Evolutionary conservation across 208 protist species (phyloP).

Genomic region (Leishmania arabica): DNA sequence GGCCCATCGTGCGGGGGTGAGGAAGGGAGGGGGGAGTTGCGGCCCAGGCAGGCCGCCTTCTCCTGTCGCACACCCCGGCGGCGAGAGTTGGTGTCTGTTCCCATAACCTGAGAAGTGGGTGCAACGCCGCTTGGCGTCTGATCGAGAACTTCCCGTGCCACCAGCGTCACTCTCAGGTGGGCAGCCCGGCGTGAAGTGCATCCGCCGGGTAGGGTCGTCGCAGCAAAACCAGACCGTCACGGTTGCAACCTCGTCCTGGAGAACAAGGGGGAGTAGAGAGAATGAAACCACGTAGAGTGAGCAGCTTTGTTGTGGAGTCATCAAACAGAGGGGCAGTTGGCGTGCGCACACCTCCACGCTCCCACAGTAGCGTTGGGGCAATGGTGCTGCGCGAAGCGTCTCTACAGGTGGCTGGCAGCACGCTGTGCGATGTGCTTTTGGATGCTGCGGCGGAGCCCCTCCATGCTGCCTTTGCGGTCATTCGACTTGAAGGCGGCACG

Average conservation of each 20-base stretch:
- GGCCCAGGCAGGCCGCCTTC: not conserved
- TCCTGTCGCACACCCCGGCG: not conserved
- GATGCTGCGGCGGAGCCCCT: slow-evolving; percentile 43
- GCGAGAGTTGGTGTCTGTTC: not conserved
- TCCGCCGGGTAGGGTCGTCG: not conserved
- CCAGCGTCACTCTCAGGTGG: not conserved
- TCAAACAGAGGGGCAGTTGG: not conserved
- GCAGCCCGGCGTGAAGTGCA: not conserved
- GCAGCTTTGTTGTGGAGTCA: no score
- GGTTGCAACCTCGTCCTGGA: not conserved
- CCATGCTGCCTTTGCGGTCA: slow-evolving; percentile 41
- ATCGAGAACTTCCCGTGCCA: not conserved
- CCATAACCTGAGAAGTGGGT: not conserved
- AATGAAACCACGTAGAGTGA: not conserved
- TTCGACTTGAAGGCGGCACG: slow-evolving; percentile 93
- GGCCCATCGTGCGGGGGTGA: no score
- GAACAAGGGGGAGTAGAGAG: not conserved
- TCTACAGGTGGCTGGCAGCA: slow-evolving; percentile 24
- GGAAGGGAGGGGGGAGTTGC: no score
- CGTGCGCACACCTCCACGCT: not conserved
- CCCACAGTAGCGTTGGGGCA: not conserved
- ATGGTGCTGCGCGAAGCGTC: not conserved
- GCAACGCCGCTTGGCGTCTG: not conserved
- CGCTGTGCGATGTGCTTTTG: slow-evolving; percentile 24
- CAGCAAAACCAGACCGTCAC: not conserved